Conservation (phyloP, 2,329 filamentous ascomycete genomes). For the Dactylellina leptospora region DNA sequence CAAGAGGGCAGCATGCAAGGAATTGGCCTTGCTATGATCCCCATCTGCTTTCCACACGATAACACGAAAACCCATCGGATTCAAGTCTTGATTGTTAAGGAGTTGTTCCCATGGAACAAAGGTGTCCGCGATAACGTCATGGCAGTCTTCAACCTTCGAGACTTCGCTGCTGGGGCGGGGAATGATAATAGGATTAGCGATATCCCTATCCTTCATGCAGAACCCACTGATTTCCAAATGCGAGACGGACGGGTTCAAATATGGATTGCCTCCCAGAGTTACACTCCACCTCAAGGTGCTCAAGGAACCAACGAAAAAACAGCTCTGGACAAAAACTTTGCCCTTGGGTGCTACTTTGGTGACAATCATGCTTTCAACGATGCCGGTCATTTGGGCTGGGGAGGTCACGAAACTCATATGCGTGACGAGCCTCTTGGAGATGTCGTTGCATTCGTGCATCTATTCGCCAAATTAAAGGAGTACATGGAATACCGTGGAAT, state of each 20-base stretch:
- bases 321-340: constrained; percentile 2
- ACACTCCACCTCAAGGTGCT: background rate
- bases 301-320: background rate
- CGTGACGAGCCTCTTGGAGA: constrained; percentile 38
- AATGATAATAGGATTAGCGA: too few relatives aligned
- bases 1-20: constrained; percentile 30
- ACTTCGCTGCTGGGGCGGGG: background rate
- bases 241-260: constrained; percentile 41
- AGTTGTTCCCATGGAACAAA: constrained; percentile 25
- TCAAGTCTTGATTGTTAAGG: constrained; percentile 33
- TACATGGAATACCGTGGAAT: constrained; percentile 11
- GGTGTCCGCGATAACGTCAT: background rate
- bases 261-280: constrained; percentile 21
- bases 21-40: constrained; percentile 39
- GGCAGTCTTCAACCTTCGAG: background rate
- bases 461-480: constrained; percentile 8
- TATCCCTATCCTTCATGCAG: constrained; percentile 20
- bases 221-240: constrained; percentile 20
- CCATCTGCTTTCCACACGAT: constrained; percentile 35
- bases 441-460: constrained; percentile 18
- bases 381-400: constrained; percentile 23
- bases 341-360: constrained; percentile 26
- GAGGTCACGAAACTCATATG: constrained; percentile 16
- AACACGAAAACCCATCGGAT: constrained; percentile 37
- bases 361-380: constrained; percentile 26